These are phyloP conservation scores for Mycena vulgaris DNA, from an alignment of 768 basidiomycete genomes.

Conservation along the genomic window DNA sequence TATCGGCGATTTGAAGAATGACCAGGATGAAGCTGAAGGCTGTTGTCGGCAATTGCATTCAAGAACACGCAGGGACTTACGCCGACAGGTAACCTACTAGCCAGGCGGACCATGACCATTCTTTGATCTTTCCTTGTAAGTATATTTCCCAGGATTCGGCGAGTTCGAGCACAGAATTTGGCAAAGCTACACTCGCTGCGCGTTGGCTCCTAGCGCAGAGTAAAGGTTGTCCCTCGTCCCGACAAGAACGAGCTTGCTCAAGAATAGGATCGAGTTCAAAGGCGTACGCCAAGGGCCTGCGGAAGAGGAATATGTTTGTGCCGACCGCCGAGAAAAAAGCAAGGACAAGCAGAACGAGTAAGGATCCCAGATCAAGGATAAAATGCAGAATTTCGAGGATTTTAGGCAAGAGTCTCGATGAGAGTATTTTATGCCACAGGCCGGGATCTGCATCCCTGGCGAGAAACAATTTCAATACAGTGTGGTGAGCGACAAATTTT, in stretches of 20 bases:
- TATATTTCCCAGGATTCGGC: slow-evolving; percentile 7
- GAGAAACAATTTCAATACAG: background rate
- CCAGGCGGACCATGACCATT: slow-evolving; percentile 1
- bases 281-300: slow-evolving; percentile 5
- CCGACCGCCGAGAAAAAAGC: background rate
- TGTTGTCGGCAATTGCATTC: background rate
- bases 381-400: background rate
- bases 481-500: background rate
- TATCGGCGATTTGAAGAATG: slow-evolving; percentile 20
- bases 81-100: background rate
- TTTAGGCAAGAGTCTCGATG: background rate
- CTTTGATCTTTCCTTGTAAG: slow-evolving; percentile 10
- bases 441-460: background rate
- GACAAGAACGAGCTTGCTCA: background rate
- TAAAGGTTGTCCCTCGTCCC: background rate
- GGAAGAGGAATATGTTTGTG: slow-evolving; percentile 14
- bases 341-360: background rate
- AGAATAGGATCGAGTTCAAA: slow-evolving; percentile 13
- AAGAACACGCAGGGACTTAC: background rate
- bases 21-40: slow-evolving; percentile 12
- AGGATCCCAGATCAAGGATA: background rate
- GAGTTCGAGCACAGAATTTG: background rate
- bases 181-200: background rate
- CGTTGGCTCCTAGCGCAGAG: background rate
- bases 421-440: background rate